Evolutionary conservation across 345 rosid genomes (phyloP).

Genomic region (Lagerstroemia speciosa): DNA sequence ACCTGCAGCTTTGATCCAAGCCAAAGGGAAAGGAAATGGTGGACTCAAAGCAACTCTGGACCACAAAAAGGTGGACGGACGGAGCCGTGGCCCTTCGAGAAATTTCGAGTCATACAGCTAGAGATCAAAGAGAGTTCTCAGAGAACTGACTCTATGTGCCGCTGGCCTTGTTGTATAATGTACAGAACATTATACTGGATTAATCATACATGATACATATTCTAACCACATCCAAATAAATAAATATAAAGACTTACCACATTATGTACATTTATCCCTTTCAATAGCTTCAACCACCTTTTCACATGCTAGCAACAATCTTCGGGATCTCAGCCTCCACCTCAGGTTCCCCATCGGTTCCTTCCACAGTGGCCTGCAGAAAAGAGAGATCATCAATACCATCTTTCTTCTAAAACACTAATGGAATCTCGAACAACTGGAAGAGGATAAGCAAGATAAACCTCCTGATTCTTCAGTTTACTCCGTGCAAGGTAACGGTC

Average conservation of each 20-base stretch:
- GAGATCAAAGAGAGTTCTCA: too few species aligned
- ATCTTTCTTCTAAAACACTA: neutral
- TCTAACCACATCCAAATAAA: neutral
- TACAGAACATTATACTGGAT: neutral
- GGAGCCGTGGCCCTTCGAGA: too few species aligned
- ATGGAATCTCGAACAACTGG: too few species aligned
- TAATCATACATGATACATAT: neutral
- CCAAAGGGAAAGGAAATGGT: too few species aligned
- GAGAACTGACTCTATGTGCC: too few species aligned
- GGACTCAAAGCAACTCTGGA: too few species aligned
- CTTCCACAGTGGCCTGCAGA: constrained; percentile 42
- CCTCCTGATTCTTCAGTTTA: constrained; percentile 30
- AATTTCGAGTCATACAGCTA: too few species aligned
- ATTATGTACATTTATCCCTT: neutral
- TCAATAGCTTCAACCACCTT: constrained; percentile 16
- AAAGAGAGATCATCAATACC: neutral
- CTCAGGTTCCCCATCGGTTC: constrained; percentile 54
- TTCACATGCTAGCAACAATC: constrained; percentile 81
- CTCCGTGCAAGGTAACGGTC: constrained; percentile 49
- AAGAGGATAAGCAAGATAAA: constrained; percentile 4
- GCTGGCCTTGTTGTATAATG: neutral
- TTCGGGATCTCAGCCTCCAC: constrained; percentile 68
- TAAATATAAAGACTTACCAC: neutral
- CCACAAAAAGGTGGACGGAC: too few species aligned
- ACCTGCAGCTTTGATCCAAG: too few species aligned